These are phyloP conservation scores for Quercus dentata DNA, from an alignment of 306 rosid genomes.

Conservation along the genomic window DNA sequence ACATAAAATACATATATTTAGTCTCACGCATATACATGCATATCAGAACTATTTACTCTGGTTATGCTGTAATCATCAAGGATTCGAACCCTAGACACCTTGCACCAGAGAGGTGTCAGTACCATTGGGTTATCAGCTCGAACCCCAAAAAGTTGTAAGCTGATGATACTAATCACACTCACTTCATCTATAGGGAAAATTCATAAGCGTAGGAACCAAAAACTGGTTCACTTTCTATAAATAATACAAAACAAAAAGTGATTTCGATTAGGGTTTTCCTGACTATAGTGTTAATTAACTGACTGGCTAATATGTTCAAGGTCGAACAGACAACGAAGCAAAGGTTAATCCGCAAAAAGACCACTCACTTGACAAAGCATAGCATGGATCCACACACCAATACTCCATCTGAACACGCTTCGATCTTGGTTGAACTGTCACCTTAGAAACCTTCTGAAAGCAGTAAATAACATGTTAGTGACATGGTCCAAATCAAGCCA, in stretches of 20 bases:
- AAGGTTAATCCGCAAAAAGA: conserved; percentile 20
- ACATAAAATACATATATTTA: neutral
- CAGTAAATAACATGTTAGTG: neutral
- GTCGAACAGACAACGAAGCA: conserved; percentile 53
- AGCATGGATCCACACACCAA: conserved; percentile 37
- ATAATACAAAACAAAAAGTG: neutral
- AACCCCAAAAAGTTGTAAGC: too few relatives aligned
- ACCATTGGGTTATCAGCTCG: too few relatives aligned
- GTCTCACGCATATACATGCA: neutral
- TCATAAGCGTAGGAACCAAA: too few relatives aligned
- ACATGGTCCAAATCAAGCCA: neutral
- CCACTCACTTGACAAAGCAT: conserved; percentile 26
- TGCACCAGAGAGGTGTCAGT: too few relatives aligned
- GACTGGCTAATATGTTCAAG: conserved; percentile 12
- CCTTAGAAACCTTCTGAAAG: neutral
- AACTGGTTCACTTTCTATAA: too few relatives aligned
- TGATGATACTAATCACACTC: too few relatives aligned
- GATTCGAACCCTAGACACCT: too few relatives aligned
- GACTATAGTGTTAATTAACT: neutral
- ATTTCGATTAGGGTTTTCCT: neutral
- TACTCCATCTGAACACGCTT: too few relatives aligned
- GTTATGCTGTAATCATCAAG: neutral
- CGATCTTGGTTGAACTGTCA: neutral
- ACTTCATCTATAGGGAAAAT: too few relatives aligned
- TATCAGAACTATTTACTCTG: neutral